Evolutionary conservation across 495 filamentous ascomycete species (phyloP).

Genomic region (Annulohypoxylon maeteangense): DNA sequence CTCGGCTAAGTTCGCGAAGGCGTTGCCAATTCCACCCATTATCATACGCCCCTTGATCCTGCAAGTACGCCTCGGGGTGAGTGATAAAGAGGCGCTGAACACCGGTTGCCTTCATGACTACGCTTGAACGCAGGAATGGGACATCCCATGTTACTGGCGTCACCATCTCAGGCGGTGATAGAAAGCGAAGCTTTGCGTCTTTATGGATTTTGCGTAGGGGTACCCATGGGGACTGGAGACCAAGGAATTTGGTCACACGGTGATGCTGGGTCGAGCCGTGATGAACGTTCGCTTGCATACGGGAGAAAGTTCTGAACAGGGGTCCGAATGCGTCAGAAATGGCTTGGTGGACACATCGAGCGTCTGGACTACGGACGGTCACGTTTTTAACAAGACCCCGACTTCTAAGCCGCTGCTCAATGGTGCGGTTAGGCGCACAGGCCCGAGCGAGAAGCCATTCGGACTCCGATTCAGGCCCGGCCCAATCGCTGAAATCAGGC

Average conservation of each 20-base stretch:
- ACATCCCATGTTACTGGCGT: slow-evolving; percentile 74
- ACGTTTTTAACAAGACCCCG: slow-evolving; percentile 72
- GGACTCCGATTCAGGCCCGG: slow-evolving; percentile 53
- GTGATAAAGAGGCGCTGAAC: slow-evolving; percentile 73
- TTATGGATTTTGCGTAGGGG: slow-evolving; percentile 77
- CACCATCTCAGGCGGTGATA: slow-evolving; percentile 71
- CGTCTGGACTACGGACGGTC: slow-evolving; percentile 64
- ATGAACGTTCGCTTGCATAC: slow-evolving; percentile 46
- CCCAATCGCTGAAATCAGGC: slow-evolving; percentile 58
- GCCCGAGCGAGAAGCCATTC: slow-evolving; percentile 69
- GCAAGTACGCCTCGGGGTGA: slow-evolving; percentile 71
- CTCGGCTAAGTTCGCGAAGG: slow-evolving; percentile 66
- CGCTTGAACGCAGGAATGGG: slow-evolving; percentile 69
- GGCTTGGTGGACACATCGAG: slow-evolving; percentile 68
- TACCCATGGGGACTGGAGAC: slow-evolving; percentile 67
- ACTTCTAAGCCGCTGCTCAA: slow-evolving; percentile 71
- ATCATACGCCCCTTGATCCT: slow-evolving; percentile 58
- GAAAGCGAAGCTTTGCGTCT: slow-evolving; percentile 71
- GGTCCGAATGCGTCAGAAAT: slow-evolving; percentile 67
- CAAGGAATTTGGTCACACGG: slow-evolving; percentile 56
- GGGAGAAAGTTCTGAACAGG: slow-evolving; percentile 56
- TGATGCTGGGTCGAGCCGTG: slow-evolving; percentile 46
- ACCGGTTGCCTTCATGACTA: slow-evolving; percentile 70
- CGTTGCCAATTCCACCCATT: slow-evolving; percentile 70
- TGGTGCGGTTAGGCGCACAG: slow-evolving; percentile 62